Evolutionary conservation across 2,329 filamentous ascomycete species (phyloP).

Genomic region (Knoxdaviesia proteae): DNA sequence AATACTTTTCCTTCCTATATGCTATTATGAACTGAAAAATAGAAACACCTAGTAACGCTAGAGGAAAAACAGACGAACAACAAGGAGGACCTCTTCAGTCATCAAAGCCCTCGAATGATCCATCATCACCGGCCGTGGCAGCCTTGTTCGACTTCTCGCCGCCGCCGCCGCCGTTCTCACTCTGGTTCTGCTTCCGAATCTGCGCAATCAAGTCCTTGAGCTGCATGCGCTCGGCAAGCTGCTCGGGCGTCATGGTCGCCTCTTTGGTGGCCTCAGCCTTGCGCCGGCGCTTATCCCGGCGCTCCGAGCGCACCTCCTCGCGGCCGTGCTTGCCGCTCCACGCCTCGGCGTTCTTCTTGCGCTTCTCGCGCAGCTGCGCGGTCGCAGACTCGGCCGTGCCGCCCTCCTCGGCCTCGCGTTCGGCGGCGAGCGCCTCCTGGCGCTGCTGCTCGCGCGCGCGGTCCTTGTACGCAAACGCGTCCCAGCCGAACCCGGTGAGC

Average conservation of each 20-base stretch:
- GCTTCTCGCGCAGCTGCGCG: slow-evolving; percentile 21
- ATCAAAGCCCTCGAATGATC: slow-evolving; percentile 34
- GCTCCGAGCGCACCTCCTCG: slow-evolving; percentile 38
- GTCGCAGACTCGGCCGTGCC: slow-evolving; percentile 14
- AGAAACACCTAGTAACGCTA: not conserved
- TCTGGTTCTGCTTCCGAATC: slow-evolving; percentile 36
- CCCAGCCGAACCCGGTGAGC: slow-evolving; percentile 40
- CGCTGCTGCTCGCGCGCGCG: slow-evolving; percentile 48
- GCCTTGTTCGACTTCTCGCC: too few relatives aligned
- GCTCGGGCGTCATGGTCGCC: slow-evolving; percentile 48
- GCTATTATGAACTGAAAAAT: not conserved
- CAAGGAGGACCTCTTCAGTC: slow-evolving; percentile 11
- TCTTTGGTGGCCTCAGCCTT: slow-evolving; percentile 41
- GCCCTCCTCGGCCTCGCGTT: slow-evolving; percentile 21
- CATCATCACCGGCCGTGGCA: too few relatives aligned
- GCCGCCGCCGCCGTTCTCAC: slow-evolving; percentile 12
- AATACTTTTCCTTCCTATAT: not conserved
- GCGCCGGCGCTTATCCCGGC: slow-evolving; percentile 42
- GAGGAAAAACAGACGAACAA: not conserved
- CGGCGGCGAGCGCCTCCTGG: slow-evolving; percentile 30
- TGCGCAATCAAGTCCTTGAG: slow-evolving; percentile 42
- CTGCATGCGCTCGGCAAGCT: slow-evolving; percentile 41
- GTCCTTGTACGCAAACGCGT: slow-evolving; percentile 49
- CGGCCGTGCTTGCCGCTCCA: slow-evolving; percentile 54
- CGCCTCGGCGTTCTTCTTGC: slow-evolving; percentile 42